A percentile compares a stretch with the other conserved stretches of the same genome.
phyloP scores from a whole-genome alignment of 1,284 basidiomycete genomes.

The Kwoniella shivajii region DNA sequence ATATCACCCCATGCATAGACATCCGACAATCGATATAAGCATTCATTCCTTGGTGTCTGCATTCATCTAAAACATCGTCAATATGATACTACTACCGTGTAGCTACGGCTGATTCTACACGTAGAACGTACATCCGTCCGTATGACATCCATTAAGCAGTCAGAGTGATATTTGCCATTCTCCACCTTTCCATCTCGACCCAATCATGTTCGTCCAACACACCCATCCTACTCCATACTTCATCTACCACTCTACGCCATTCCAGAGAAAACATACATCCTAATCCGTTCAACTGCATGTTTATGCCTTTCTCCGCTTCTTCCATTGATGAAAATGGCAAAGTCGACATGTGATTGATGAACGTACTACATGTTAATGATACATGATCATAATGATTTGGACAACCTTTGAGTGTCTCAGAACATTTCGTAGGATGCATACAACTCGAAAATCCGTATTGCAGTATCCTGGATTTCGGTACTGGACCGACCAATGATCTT shows the following conservation, averaged over 20 bases:
- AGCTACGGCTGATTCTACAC: background rate
- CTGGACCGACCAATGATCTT: background rate
- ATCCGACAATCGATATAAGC: too few species aligned
- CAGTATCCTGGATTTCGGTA: background rate
- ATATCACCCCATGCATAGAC: too few species aligned
- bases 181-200: background rate
- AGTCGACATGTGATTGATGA: background rate
- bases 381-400: conserved; percentile 4
- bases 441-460: background rate
- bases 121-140: background rate
- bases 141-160: background rate
- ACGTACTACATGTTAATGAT: background rate
- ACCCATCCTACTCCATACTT: conserved; percentile 4
- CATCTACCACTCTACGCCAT: conserved; percentile 5
- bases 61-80: too few species aligned
- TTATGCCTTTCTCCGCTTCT: background rate
- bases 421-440: background rate
- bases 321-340: background rate
- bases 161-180: background rate
- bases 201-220: background rate
- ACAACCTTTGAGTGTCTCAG: conserved; percentile 1
- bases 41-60: too few species aligned
- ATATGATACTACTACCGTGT: too few species aligned
- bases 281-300: background rate
- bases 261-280: background rate